A percentile compares a stretch with the other conserved stretches of the same genome.
These are phyloP conservation scores for Posidonia oceanica DNA, from an alignment of 116 monocot genomes.

Conservation along the genomic window DNA sequence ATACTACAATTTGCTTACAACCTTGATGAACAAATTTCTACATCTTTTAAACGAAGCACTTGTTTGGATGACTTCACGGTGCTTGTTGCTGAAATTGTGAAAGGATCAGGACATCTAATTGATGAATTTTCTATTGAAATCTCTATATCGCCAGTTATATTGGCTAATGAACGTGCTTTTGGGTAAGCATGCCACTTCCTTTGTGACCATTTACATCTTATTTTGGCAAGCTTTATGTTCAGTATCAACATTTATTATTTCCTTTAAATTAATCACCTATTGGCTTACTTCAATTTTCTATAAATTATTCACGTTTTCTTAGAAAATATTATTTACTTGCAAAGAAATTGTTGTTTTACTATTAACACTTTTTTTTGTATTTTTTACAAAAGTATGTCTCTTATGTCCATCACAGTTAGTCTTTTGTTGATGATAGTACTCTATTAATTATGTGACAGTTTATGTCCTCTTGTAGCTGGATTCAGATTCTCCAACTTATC, in stretches of 20 bases:
- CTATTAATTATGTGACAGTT: neutral
- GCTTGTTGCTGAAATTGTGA: conserved; percentile 22
- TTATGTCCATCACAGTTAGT: too few species aligned
- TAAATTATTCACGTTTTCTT: too few species aligned
- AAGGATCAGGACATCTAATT: conserved; percentile 32
- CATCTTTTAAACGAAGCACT: conserved; percentile 4
- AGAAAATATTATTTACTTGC: too few species aligned
- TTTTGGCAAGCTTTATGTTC: neutral
- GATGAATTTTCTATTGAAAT: conserved; percentile 68
- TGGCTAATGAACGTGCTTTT: conserved; percentile 75
- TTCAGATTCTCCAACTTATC: too few species aligned
- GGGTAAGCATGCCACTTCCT: conserved; percentile 19
- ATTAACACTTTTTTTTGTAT: too few species aligned
- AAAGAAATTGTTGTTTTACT: too few species aligned
- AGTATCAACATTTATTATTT: neutral
- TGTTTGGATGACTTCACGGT: conserved; percentile 27
- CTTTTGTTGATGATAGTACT: too few species aligned
- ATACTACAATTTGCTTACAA: conserved; percentile 40
- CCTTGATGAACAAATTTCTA: conserved; percentile 11
- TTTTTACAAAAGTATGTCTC: too few species aligned
- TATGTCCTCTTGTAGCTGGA: too few species aligned
- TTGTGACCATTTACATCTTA: neutral
- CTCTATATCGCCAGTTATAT: conserved; percentile 54
- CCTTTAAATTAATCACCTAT: neutral
- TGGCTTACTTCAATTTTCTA: neutral